Evolutionary conservation across 2,329 filamentous ascomycete species (phyloP).

Genomic region (Myriosclerotinia duriaeana): DNA sequence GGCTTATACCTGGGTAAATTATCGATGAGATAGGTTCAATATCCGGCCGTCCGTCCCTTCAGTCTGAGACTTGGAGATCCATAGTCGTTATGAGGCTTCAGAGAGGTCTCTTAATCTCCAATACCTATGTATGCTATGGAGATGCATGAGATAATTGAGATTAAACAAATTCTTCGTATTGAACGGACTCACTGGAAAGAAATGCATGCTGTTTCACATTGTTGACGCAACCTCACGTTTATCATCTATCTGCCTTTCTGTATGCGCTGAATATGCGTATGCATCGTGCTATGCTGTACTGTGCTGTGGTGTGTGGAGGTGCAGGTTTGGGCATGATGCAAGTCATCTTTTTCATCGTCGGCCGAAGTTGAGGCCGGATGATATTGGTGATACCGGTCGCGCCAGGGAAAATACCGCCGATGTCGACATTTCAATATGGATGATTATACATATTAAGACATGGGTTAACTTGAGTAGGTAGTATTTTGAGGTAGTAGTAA

Average conservation of each 20-base stretch:
- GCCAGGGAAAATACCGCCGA: constrained; percentile 13
- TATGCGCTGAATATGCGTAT: constrained; percentile 25
- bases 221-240: constrained; percentile 13
- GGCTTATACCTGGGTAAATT: constrained; percentile 26
- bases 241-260: constrained; percentile 18
- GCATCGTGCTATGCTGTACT: constrained; percentile 20
- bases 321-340: constrained; percentile 23
- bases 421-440: not conserved
- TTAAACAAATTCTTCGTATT: constrained; percentile 8
- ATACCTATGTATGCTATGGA: constrained; percentile 18
- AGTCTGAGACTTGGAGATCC: constrained; percentile 18
- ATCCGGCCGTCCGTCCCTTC: constrained; percentile 25
- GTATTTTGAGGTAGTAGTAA: not conserved
- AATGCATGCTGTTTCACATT: constrained; percentile 21
- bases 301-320: constrained; percentile 13
- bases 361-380: constrained; percentile 20
- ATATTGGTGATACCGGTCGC: constrained; percentile 4
- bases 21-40: constrained; percentile 33
- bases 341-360: constrained; percentile 23
- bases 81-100: constrained; percentile 16
- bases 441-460: constrained; percentile 1
- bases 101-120: constrained; percentile 21
- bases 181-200: constrained; percentile 1
- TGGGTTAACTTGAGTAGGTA: constrained; percentile 18
- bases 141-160: not conserved